phyloP scores from a whole-genome alignment of 106 monocot genomes.

The Ottelia alismoides region DNA sequence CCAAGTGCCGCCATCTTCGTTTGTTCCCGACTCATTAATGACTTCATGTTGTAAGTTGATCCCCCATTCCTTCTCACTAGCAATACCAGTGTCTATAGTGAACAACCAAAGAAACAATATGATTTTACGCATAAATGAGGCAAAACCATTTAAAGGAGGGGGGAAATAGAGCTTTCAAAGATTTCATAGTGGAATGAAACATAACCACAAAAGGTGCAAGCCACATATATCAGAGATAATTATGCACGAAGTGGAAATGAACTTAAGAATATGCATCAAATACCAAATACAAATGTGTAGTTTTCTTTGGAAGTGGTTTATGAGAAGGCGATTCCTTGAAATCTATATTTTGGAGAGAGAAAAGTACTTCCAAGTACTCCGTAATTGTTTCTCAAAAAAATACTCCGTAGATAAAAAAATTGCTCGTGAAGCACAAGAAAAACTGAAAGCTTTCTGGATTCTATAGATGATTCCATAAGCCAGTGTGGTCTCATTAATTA shows the following conservation, averaged over 20 bases:
- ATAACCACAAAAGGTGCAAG: background rate
- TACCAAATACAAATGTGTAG: too few species aligned
- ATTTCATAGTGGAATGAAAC: background rate
- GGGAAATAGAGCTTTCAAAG: slow-evolving; percentile 2
- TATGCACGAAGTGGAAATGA: background rate
- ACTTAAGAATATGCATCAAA: background rate
- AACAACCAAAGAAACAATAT: slow-evolving; percentile 32
- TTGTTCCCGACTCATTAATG: slow-evolving; percentile 67
- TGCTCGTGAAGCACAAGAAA: too few species aligned
- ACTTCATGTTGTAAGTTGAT: slow-evolving; percentile 82
- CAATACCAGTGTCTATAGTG: slow-evolving; percentile 97
- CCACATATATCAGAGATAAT: background rate
- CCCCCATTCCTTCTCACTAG: slow-evolving; percentile 99
- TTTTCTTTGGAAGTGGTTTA: too few species aligned
- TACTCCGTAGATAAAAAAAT: too few species aligned
- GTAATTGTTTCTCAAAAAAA: too few species aligned
- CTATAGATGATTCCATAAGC: too few species aligned
- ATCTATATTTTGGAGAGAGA: too few species aligned
- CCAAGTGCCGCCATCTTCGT: slow-evolving; percentile 98
- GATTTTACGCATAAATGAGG: too few species aligned
- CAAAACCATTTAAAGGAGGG: slow-evolving; percentile 31
- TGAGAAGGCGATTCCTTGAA: too few species aligned
- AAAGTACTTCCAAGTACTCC: too few species aligned
- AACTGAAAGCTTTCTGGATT: too few species aligned
- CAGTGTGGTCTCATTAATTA: too few species aligned